Percentiles rank a stretch among this genome's conserved stretches.
phyloP scores from a whole-genome alignment of 202 grass and related monocot genomes.

The Zizania palustris region DNA sequence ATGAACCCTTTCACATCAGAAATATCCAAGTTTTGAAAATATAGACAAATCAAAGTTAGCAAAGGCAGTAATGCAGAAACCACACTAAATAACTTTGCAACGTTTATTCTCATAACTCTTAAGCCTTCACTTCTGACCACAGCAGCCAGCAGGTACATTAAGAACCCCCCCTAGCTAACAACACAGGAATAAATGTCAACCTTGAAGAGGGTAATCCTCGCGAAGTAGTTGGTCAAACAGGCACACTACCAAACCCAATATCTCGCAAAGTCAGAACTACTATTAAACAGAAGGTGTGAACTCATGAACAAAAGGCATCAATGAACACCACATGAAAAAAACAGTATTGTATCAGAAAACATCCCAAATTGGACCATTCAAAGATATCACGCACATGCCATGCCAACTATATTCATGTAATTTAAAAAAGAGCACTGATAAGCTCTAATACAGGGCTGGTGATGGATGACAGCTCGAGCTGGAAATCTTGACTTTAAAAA shows the following conservation, averaged over 20 bases:
- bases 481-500: constrained; percentile 21
- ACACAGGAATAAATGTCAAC: constrained; percentile 51
- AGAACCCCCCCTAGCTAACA: constrained; percentile 10
- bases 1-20: not conserved
- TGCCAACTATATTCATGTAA: constrained; percentile 25
- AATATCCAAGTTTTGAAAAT: not conserved
- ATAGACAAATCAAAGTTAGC: not conserved
- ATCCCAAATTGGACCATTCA: constrained; percentile 37
- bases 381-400: constrained; percentile 29
- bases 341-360: constrained; percentile 25
- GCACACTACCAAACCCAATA: not conserved
- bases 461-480: constrained; percentile 44
- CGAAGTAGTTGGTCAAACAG: constrained; percentile 43
- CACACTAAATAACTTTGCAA: constrained; percentile 12
- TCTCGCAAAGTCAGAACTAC: not conserved
- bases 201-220: constrained; percentile 2
- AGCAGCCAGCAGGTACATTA: constrained; percentile 28
- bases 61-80: constrained; percentile 6
- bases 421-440: not conserved
- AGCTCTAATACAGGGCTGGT: constrained; percentile 11
- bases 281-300: constrained; percentile 28
- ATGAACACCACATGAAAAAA: constrained; percentile 22
- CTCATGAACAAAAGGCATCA: constrained; percentile 26
- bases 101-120: constrained; percentile 11
- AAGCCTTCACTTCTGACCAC: constrained; percentile 35